phyloP scores from a whole-genome alignment of 2,329 filamentous ascomycete species.

The Eutypella sp. region DNA sequence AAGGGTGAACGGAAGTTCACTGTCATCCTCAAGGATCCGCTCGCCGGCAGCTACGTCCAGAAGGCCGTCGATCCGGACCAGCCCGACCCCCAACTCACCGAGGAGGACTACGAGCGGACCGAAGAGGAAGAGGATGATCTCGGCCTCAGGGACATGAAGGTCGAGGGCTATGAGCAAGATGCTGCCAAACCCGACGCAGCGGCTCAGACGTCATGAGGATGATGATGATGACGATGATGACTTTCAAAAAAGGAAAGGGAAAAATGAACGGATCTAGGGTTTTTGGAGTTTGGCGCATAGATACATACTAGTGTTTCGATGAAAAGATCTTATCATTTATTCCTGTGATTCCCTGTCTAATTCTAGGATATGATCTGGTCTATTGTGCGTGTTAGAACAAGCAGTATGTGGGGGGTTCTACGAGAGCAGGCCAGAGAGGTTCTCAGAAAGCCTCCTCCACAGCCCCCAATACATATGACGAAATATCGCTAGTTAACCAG shows the following conservation, averaged over 20 bases:
- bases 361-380: no score
- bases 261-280: neutral
- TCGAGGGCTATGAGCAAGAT: conserved; percentile 73
- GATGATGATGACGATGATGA: neutral
- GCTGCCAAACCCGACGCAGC: no score
- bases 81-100: conserved; percentile 72
- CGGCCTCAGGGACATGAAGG: conserved; percentile 87
- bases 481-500: no score
- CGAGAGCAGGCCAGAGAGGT: no score
- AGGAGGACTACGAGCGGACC: conserved; percentile 80
- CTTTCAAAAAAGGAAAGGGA: neutral
- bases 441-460: no score
- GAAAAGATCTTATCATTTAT: neutral
- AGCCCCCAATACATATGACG: no score
- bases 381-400: no score
- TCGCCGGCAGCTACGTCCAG: conserved; percentile 92
- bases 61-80: conserved; percentile 69
- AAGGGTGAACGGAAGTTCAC: conserved; percentile 75
- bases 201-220: no score
- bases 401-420: no score
- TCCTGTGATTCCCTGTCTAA: no score
- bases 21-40: conserved; percentile 77
- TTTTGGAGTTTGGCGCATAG: conserved; percentile 10
- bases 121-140: conserved; percentile 91
- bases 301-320: conserved; percentile 11